phyloP scores from a whole-genome alignment of 73 alveolate genomes.

The Blepharisma stoltei region DNA sequence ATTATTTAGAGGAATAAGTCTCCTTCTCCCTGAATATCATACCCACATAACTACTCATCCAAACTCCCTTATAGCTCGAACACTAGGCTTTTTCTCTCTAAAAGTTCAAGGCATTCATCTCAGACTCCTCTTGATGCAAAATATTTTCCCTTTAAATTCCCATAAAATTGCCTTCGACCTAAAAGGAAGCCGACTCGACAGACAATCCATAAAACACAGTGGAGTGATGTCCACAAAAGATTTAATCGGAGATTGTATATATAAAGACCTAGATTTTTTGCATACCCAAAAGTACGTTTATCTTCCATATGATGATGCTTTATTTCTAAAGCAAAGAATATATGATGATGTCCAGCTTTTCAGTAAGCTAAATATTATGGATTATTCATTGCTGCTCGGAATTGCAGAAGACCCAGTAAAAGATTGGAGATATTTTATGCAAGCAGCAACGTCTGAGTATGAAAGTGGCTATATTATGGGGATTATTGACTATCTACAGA shows the following conservation, averaged over 20 bases:
- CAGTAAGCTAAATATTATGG: not conserved
- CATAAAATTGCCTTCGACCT: not conserved
- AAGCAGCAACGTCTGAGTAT: not conserved
- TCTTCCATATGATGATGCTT: not conserved
- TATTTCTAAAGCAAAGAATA: not conserved
- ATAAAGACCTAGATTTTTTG: not conserved
- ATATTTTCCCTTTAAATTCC: not conserved
- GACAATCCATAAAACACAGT: not conserved
- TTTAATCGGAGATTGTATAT: not conserved
- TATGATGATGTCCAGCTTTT: constrained; percentile 17
- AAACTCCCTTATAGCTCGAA: not conserved
- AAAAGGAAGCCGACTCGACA: constrained; percentile 22
- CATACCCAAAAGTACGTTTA: not conserved
- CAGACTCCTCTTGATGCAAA: constrained; percentile 3
- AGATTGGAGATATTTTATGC: not conserved
- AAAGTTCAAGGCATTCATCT: not conserved
- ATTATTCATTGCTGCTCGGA: constrained; percentile 8
- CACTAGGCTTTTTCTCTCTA: not conserved
- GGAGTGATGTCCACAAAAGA: not conserved
- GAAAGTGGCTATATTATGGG: constrained; percentile 3
- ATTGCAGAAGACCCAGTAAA: not conserved
- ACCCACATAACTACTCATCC: not conserved
- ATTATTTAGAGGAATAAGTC: too few relatives aligned
- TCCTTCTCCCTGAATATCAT: not conserved
- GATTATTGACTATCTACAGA: constrained; percentile 22